Evolutionary conservation across 805 yeast species (phyloP), one percentile per base, ranked within the genome.

Genomic region (Priceomyces castillae): DNA sequence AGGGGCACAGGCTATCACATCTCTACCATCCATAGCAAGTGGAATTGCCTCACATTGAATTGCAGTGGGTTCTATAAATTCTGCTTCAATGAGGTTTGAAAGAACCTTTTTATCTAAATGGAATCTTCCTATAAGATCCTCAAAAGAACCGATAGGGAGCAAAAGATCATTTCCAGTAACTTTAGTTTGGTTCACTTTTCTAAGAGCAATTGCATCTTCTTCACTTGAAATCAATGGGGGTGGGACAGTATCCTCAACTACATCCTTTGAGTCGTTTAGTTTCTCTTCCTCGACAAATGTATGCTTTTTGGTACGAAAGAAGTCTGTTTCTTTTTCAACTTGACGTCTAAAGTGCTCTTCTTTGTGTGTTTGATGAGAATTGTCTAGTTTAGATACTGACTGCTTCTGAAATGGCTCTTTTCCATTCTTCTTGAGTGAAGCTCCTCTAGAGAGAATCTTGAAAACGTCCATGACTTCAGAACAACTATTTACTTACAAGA

Each of bases 21-120:
- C 97, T 46, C 95, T 77, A 22, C 72, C 76, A 41, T 78, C 73
- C 41, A 89, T 65, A 11, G 87, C 65, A 7, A 81, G 70, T 2
- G 99, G 97, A 34, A 94, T 82, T 1, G 90, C 81, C 62, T 94
- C 97, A 48, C 89, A 78, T 66, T 94, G 99, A 54, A 94, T 87
- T 2, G 97, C 83, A 0, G 99, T 92, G 4, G 99, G 98, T 48
- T 82, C 86, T 1, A 81, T 77, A 57, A 90, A 90, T 41, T 81
- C 85, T 37, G 83, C 77, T 9, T 78, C 77, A 16, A 82, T 70
- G 47, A 92, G 66, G 56, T 90, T 90, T 20, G 73, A 64, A 28
- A 84, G 64, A 23, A 89, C 65, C 44, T 65, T 67, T 46, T 70
- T 71, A 56, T 84, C 82, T 26, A 94, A 65, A 34, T 80, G 71